Conservation (phyloP, 768 basidiomycete genomes). For the Rhodotorula graminis region DNA sequence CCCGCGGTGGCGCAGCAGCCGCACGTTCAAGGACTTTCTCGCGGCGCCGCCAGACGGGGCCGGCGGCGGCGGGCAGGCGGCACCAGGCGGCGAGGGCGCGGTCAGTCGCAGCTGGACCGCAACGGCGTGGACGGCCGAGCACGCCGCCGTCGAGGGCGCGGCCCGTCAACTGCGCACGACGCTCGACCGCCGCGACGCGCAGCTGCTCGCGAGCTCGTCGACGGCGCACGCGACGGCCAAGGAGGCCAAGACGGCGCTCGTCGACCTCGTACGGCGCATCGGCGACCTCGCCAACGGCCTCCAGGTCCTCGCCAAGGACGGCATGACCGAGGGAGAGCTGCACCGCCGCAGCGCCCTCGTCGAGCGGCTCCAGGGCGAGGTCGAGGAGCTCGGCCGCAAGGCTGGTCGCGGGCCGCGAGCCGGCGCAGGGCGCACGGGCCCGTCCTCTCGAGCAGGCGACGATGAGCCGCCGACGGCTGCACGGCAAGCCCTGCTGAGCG, state of each 20-base stretch:
- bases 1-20: slow-evolving; percentile 71
- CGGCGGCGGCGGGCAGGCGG: slow-evolving; percentile 44
- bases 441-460: not conserved
- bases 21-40: slow-evolving; percentile 79
- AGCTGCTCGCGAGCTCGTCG: slow-evolving; percentile 67
- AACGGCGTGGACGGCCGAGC: slow-evolving; percentile 85
- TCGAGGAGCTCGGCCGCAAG: slow-evolving; percentile 79
- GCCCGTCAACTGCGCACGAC: slow-evolving; percentile 78
- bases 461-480: slow-evolving; percentile 49
- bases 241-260: slow-evolving; percentile 77
- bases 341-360: slow-evolving; percentile 84
- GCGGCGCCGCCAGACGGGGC: slow-evolving; percentile 60
- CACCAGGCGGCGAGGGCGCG: too few species aligned
- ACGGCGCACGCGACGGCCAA: slow-evolving; percentile 75
- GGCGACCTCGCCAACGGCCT: slow-evolving; percentile 66
- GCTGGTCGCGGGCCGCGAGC: slow-evolving; percentile 67
- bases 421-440: slow-evolving; percentile 17
- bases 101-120: slow-evolving; percentile 55
- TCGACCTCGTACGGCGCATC: slow-evolving; percentile 68
- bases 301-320: slow-evolving; percentile 59
- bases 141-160: slow-evolving; percentile 66
- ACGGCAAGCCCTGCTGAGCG: slow-evolving; percentile 60
- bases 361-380: slow-evolving; percentile 79
- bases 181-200: slow-evolving; percentile 79
- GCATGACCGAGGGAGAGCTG: slow-evolving; percentile 87